A percentile compares a stretch with the other conserved stretches of the same genome.
Conservation (phyloP, 306 rosid species). For the Prunus salicina region DNA sequence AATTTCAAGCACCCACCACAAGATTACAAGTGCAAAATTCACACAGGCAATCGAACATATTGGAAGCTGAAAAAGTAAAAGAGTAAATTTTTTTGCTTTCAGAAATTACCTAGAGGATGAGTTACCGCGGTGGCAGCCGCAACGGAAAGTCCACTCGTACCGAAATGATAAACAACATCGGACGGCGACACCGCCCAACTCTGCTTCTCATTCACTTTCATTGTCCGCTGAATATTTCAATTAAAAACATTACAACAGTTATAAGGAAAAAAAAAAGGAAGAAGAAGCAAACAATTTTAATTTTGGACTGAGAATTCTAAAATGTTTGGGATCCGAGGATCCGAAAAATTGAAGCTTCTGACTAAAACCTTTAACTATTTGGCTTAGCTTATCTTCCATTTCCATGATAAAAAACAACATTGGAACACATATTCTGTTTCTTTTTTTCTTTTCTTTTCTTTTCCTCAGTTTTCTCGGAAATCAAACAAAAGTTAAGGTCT, state of each 20-base stretch:
- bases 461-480: background rate
- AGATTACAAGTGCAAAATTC: background rate
- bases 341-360: constrained; percentile 3
- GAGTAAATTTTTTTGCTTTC: background rate
- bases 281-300: background rate
- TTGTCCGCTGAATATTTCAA: constrained; percentile 32
- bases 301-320: constrained; percentile 5
- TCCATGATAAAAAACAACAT: background rate
- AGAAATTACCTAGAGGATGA: constrained; percentile 72
- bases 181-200: constrained; percentile 66
- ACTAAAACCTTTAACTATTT: background rate
- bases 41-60: background rate
- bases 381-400: background rate
- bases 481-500: background rate
- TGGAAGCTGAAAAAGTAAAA: constrained; percentile 4
- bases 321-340: background rate
- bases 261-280: background rate
- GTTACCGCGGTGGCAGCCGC: constrained; percentile 77
- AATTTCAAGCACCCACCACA: too few relatives aligned
- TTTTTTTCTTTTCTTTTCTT: background rate
- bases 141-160: constrained; percentile 76
- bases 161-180: constrained; percentile 59
- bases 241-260: background rate
- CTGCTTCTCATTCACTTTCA: constrained; percentile 39
- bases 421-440: background rate